Evolutionary conservation across 108 stramenopile species (phyloP).

Genomic region (Nannochloropsis gaditana): DNA sequence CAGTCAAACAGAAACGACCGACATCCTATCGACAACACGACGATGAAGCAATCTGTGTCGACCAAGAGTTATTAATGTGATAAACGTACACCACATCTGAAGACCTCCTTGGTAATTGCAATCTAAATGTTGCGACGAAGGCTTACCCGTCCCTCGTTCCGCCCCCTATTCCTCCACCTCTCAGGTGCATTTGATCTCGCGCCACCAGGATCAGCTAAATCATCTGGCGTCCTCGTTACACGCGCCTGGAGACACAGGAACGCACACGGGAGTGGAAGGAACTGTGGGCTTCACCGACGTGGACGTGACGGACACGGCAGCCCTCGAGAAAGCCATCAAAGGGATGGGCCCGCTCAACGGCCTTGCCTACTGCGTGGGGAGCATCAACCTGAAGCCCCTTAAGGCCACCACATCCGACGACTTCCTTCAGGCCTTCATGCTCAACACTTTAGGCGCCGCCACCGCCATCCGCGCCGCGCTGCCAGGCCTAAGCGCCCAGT

Average conservation of each 20-base stretch:
- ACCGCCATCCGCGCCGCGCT: slow-evolving; percentile 13
- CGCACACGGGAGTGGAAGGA: background rate
- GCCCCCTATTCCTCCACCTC: background rate
- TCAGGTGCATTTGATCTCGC: slow-evolving; percentile 11
- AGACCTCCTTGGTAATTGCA: too few species aligned
- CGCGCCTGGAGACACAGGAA: background rate
- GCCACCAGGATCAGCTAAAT: background rate
- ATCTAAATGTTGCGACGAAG: too few species aligned
- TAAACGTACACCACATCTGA: too few species aligned
- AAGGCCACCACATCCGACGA: background rate
- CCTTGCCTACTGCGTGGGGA: background rate
- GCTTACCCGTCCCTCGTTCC: too few species aligned
- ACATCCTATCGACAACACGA: too few species aligned
- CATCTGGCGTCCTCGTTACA: background rate
- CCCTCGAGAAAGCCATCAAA: background rate
- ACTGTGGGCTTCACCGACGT: slow-evolving; percentile 14
- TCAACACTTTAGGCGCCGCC: slow-evolving; percentile 22
- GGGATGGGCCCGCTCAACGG: background rate
- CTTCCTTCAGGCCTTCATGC: background rate
- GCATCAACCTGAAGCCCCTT: background rate
- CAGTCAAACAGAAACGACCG: too few species aligned
- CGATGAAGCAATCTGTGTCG: too few species aligned
- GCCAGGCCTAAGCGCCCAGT: background rate
- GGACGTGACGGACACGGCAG: background rate
- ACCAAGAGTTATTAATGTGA: too few species aligned